Percentiles rank a stretch among this genome's conserved stretches.
phyloP scores from a whole-genome alignment of 805 yeast species.

The Barnettozyma californica region DNA sequence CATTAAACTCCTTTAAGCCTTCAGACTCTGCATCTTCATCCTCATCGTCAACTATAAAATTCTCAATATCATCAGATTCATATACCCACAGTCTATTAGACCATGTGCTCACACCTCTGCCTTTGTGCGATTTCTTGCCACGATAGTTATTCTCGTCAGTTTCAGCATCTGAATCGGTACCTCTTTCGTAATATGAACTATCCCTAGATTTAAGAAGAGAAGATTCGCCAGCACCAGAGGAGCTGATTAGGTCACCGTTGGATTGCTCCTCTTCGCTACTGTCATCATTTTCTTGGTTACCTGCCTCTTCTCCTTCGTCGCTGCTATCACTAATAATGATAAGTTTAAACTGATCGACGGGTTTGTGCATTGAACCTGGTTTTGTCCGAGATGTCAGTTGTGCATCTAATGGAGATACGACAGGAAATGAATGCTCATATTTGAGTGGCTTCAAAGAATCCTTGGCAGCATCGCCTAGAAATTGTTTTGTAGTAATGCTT shows the following conservation, averaged over 20 bases:
- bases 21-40: background rate
- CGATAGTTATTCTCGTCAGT: background rate
- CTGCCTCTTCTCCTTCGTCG: background rate
- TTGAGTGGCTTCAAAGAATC: background rate
- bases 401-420: background rate
- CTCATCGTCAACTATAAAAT: slow-evolving; percentile 2
- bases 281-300: background rate
- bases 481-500: background rate
- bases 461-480: background rate
- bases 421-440: background rate
- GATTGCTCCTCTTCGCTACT: no score
- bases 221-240: no score
- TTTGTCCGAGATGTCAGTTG: background rate
- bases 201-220: no score
- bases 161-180: no score
- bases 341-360: background rate
- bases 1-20: background rate
- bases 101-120: slow-evolving; percentile 6
- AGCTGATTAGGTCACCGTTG: no score
- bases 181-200: no score
- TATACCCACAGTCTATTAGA: slow-evolving; percentile 4
- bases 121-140: background rate
- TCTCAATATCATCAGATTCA: slow-evolving; percentile 2
- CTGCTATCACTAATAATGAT: background rate
- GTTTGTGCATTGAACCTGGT: background rate